Percentiles rank a stretch among this genome's conserved stretches.
Evolutionary conservation across 768 basidiomycete species (phyloP).

Genomic region (Cantharellus cinnabarinus): DNA sequence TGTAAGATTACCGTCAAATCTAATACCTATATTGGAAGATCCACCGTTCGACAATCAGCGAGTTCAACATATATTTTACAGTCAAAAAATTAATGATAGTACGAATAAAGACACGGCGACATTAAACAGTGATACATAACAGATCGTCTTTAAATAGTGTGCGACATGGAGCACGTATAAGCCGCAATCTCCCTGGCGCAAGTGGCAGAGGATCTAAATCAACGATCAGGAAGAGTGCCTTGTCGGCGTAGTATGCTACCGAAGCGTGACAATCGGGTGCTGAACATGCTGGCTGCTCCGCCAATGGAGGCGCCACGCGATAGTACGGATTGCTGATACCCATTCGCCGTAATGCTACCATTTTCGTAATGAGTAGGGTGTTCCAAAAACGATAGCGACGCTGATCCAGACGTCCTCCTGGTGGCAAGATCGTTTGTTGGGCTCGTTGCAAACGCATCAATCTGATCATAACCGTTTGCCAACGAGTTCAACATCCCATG

Average conservation of each 20-base stretch:
- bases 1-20: too few species aligned
- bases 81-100: too few species aligned
- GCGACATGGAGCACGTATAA: too few species aligned
- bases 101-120: too few species aligned
- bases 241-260: background rate
- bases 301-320: background rate
- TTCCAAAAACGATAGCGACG: background rate
- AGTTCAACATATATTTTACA: too few species aligned
- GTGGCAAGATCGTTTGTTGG: background rate
- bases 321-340: background rate
- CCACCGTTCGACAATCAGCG: too few species aligned
- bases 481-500: slow-evolving; percentile 36
- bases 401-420: background rate
- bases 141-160: too few species aligned
- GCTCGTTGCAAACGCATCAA: too few species aligned
- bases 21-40: too few species aligned
- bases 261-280: background rate
- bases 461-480: background rate
- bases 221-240: background rate
- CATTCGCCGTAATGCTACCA: background rate
- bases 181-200: too few species aligned
- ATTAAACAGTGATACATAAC: too few species aligned
- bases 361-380: background rate
- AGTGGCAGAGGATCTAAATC: too few species aligned
- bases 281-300: background rate